Evolutionary conservation across 2,329 filamentous ascomycete species (phyloP).

Genomic region (Colletotrichum orchidophilum): DNA sequence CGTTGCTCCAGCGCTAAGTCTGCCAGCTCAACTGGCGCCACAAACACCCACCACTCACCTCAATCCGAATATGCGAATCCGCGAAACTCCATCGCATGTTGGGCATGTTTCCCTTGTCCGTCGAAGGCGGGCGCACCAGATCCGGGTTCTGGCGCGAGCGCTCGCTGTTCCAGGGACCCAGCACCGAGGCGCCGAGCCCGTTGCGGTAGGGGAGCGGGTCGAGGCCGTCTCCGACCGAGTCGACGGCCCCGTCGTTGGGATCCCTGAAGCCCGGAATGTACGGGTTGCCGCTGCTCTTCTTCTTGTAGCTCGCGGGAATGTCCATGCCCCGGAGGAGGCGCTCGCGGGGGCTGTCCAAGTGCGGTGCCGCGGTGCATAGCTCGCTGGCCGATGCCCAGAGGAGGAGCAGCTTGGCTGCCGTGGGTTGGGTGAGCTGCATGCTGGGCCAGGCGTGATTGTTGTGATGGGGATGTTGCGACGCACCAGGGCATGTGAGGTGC

Average conservation of each 20-base stretch:
- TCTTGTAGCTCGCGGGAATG: conserved; percentile 54
- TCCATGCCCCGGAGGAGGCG: conserved; percentile 60
- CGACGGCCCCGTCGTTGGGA: conserved; percentile 69
- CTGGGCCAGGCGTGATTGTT: neutral
- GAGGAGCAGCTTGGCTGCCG: conserved; percentile 27
- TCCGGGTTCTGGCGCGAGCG: conserved; percentile 77
- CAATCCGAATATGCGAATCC: conserved; percentile 71
- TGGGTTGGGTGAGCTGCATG: conserved; percentile 32
- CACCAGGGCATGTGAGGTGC: neutral
- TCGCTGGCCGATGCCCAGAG: conserved; percentile 23
- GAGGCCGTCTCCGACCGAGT: conserved; percentile 67
- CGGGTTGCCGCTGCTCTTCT: conserved; percentile 51
- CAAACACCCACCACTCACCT: conserved; percentile 51
- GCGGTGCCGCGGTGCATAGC: conserved; percentile 29
- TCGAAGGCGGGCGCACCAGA: conserved; percentile 75
- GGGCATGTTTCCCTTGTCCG: conserved; percentile 74
- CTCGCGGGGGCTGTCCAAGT: conserved; percentile 63
- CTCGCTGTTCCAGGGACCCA: conserved; percentile 75
- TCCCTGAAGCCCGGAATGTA: conserved; percentile 70
- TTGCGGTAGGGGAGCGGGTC: conserved; percentile 73
- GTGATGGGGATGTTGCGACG: neutral
- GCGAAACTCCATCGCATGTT: conserved; percentile 80
- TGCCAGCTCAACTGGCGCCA: neutral
- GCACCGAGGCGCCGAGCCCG: conserved; percentile 70
- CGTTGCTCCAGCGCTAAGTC: neutral